A percentile compares a stretch with the other conserved stretches of the same genome.
Conservation (phyloP, 106 monocot genomes). For the Dioscorea dumetorum region DNA sequence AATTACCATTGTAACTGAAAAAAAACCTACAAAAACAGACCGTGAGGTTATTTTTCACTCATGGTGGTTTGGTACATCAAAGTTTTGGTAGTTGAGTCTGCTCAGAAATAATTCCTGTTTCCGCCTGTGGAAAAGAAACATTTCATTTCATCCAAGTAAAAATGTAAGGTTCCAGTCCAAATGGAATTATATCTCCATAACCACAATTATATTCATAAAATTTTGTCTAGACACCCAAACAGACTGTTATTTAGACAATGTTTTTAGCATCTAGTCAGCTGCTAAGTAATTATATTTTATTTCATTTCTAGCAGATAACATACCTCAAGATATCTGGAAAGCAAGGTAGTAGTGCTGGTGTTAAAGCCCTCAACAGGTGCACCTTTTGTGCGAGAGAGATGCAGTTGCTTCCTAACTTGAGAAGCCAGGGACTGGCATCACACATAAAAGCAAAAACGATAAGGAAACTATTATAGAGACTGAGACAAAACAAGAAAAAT, state of each 20-base stretch:
- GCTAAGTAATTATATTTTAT: not conserved
- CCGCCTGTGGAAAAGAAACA: not conserved
- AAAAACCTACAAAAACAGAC: no score
- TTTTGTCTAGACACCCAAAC: not conserved
- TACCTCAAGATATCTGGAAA: conserved; percentile 80
- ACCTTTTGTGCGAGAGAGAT: conserved; percentile 53
- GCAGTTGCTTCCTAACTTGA: conserved; percentile 83
- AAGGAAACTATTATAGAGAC: not conserved
- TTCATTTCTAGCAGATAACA: conserved; percentile 4
- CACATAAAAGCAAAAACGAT: not conserved
- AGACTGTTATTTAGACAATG: not conserved
- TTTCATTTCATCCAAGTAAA: not conserved
- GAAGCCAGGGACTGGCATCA: conserved; percentile 67
- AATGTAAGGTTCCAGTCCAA: not conserved
- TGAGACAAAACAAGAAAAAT: no score
- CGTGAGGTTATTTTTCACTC: no score
- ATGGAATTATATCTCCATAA: not conserved
- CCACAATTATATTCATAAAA: not conserved
- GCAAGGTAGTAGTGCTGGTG: conserved; percentile 70
- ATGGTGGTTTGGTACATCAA: not conserved
- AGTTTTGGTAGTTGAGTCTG: conserved; percentile 5
- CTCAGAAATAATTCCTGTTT: conserved; percentile 1
- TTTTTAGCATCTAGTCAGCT: not conserved
- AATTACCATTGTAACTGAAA: no score
- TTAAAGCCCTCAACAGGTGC: conserved; percentile 74